Conservation (phyloP, 108 stramenopile species). For the Nitzschia sp. region DNA sequence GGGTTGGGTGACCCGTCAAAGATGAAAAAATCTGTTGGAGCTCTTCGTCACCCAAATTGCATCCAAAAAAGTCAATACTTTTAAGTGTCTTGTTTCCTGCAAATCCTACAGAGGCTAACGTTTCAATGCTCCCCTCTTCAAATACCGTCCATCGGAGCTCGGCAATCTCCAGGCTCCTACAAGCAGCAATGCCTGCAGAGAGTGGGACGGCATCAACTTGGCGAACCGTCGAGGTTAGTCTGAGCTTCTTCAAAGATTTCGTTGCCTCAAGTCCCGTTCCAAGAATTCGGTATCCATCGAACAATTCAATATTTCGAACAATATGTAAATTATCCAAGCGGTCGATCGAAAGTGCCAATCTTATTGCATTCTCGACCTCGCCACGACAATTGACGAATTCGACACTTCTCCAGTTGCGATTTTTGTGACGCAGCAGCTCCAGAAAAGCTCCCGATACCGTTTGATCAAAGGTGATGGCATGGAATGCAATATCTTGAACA, state of each 20-base stretch:
- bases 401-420: constrained; percentile 1
- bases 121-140: constrained; percentile 7
- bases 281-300: background rate
- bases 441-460: background rate
- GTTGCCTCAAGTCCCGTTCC: background rate
- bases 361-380: constrained; percentile 1
- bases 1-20: constrained; percentile 7
- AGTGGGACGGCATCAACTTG: constrained; percentile 6
- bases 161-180: background rate
- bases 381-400: constrained; percentile 12
- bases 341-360: background rate
- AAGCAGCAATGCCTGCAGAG: background rate
- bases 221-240: constrained; percentile 1
- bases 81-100: background rate
- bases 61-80: constrained; percentile 1
- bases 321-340: constrained; percentile 7
- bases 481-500: background rate
- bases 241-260: background rate
- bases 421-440: background rate
- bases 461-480: constrained; percentile 8
- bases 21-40: background rate
- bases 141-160: constrained; percentile 6
- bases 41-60: constrained; percentile 1
- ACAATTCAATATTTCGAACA: constrained; percentile 5
- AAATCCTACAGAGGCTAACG: background rate